Percentiles rank a stretch among this genome's conserved stretches.
Conservation (phyloP, 2,329 filamentous ascomycete species). For the Albophoma yamanashiensis region DNA sequence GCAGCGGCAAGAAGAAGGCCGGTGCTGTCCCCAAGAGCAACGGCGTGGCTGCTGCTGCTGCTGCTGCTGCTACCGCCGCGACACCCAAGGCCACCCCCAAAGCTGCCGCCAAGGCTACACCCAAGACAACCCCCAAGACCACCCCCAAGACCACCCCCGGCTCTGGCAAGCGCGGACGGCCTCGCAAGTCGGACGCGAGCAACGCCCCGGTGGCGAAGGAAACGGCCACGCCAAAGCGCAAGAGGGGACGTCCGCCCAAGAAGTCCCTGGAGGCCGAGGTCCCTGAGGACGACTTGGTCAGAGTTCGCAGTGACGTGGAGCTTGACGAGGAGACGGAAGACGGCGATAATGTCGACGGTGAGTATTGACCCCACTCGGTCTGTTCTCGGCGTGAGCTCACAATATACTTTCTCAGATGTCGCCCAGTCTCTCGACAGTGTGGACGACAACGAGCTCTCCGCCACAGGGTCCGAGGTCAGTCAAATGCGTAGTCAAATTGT, state of each 20-base stretch:
- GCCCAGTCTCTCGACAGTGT: background rate
- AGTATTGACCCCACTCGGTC: background rate
- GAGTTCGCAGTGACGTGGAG: constrained; percentile 8
- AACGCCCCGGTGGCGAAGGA: constrained; percentile 3
- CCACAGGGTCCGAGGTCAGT: constrained; percentile 14
- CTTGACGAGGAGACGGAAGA: background rate
- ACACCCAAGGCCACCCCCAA: too few species aligned
- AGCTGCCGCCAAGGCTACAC: too few species aligned
- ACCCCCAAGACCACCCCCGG: constrained; percentile 4
- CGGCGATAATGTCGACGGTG: background rate
- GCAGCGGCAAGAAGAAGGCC: constrained; percentile 21
- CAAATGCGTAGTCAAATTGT: constrained; percentile 8
- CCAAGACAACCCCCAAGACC: too few species aligned
- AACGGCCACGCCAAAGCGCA: constrained; percentile 5
- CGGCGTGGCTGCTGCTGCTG: background rate
- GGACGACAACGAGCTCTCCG: background rate
- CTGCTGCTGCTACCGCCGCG: background rate
- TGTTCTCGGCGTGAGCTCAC: background rate
- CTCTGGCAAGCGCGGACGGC: constrained; percentile 16
- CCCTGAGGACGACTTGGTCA: constrained; percentile 14
- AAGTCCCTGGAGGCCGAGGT: constrained; percentile 5
- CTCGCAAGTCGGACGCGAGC: constrained; percentile 14
- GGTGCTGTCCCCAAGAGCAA: background rate
- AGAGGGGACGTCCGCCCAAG: background rate
- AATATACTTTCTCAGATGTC: background rate